phyloP scores from a whole-genome alignment of 345 rosid species.

The Murraya koenigii region DNA sequence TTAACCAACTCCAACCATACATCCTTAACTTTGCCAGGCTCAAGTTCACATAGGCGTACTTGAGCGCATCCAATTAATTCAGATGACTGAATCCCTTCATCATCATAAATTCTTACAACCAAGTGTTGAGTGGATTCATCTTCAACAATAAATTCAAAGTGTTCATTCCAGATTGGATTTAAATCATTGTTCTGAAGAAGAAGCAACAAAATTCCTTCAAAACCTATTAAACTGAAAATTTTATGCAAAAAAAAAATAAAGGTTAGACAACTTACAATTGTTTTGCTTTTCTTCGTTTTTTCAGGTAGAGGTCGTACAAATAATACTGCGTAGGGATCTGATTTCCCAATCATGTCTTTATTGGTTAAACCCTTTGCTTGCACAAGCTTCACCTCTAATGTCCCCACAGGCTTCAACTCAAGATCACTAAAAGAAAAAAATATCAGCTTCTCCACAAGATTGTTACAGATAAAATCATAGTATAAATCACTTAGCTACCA shows the following conservation, averaged over 20 bases:
- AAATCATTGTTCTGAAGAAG: slow-evolving; percentile 77
- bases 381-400: slow-evolving; percentile 94
- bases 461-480: background rate
- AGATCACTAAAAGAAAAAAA: slow-evolving; percentile 63
- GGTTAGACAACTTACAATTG: slow-evolving; percentile 54
- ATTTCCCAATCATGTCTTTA: slow-evolving; percentile 94
- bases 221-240: slow-evolving; percentile 1
- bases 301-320: slow-evolving; percentile 81
- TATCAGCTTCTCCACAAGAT: slow-evolving; percentile 9
- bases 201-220: slow-evolving; percentile 12
- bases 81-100: slow-evolving; percentile 91
- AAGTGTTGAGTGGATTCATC: slow-evolving; percentile 90
- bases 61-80: slow-evolving; percentile 91
- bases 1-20: slow-evolving; percentile 96
- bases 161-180: slow-evolving; percentile 99
- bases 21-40: slow-evolving; percentile 98
- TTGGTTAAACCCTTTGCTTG: slow-evolving; percentile 91
- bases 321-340: slow-evolving; percentile 88
- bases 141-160: slow-evolving; percentile 84
- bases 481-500: slow-evolving; percentile 6
- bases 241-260: slow-evolving; percentile 1
- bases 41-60: slow-evolving; percentile 67
- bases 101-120: slow-evolving; percentile 82
- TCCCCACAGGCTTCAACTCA: slow-evolving; percentile 92
- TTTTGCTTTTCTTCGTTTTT: slow-evolving; percentile 75